phyloP scores from a whole-genome alignment of 75 land plant genomes.

The Picea sitchensis region DNA sequence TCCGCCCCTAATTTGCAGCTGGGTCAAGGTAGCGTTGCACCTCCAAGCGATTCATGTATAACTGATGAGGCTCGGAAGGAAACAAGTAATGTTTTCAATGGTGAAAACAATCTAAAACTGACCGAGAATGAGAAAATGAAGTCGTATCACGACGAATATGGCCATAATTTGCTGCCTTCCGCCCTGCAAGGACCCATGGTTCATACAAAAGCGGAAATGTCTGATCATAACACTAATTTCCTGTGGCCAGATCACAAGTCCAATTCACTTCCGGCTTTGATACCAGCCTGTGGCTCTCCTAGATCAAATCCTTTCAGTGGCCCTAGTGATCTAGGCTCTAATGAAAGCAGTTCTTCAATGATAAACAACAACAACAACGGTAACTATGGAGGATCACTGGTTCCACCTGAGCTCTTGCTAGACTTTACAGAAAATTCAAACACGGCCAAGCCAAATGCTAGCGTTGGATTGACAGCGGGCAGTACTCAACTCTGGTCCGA shows the following conservation, averaged over 20 bases:
- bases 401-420: slow-evolving; percentile 6
- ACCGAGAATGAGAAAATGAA: neutral
- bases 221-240: neutral
- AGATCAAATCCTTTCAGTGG: neutral
- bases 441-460: neutral
- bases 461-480: too few species aligned
- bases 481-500: neutral
- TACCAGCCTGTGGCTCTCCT: slow-evolving; percentile 1
- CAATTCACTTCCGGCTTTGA: neutral
- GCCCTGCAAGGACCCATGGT: neutral
- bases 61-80: neutral
- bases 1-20: neutral
- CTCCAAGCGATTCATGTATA: slow-evolving; percentile 6
- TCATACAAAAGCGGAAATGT: neutral
- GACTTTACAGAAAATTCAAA: slow-evolving; percentile 2
- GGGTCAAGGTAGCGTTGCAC: neutral
- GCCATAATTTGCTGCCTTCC: neutral
- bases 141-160: neutral
- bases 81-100: neutral
- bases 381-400: neutral
- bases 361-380: too few species aligned
- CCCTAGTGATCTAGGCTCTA: neutral
- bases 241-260: neutral
- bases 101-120: neutral
- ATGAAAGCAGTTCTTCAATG: neutral